phyloP scores from a whole-genome alignment of 768 basidiomycete species.

The Russula sp. region DNA sequence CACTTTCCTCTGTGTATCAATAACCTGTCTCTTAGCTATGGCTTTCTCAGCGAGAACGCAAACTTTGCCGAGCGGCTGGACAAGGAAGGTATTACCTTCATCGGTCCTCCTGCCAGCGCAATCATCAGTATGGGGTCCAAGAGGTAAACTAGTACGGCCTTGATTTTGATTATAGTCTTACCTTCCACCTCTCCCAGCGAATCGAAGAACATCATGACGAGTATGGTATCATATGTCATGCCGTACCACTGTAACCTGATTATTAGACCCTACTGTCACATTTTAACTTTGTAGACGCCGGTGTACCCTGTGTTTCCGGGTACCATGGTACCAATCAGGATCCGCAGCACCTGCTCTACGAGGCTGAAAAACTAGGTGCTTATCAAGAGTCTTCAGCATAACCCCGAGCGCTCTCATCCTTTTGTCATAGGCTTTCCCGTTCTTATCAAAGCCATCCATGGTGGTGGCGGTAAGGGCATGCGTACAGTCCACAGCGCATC shows the following conservation, averaged over 20 bases:
- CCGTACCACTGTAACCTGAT: background rate
- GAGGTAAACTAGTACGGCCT: conserved; percentile 45
- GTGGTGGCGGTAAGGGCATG: conserved; percentile 96
- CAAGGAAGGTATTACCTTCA: conserved; percentile 79
- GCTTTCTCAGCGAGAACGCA: conserved; percentile 91
- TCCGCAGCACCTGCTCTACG: conserved; percentile 55
- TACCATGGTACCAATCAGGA: conserved; percentile 87
- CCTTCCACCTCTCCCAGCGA: conserved; percentile 44
- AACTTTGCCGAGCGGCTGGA: conserved; percentile 68
- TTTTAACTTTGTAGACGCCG: conserved; percentile 49
- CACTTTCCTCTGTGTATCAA: background rate
- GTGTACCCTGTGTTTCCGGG: conserved; percentile 90
- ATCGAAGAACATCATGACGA: conserved; percentile 92
- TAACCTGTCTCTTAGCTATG: conserved; percentile 50
- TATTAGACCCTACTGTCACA: background rate
- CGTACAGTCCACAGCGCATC: conserved; percentile 62
- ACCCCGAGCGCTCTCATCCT: background rate
- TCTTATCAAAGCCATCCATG: conserved; percentile 93
- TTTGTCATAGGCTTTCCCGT: conserved; percentile 67
- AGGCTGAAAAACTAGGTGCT: conserved; percentile 66
- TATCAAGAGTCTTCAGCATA: background rate
- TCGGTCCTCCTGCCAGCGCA: conserved; percentile 83
- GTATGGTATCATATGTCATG: conserved; percentile 34
- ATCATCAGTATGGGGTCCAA: conserved; percentile 96
- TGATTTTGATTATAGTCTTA: background rate